phyloP scores from a whole-genome alignment of 805 yeast species.

The Metschnikowia matae region DNA sequence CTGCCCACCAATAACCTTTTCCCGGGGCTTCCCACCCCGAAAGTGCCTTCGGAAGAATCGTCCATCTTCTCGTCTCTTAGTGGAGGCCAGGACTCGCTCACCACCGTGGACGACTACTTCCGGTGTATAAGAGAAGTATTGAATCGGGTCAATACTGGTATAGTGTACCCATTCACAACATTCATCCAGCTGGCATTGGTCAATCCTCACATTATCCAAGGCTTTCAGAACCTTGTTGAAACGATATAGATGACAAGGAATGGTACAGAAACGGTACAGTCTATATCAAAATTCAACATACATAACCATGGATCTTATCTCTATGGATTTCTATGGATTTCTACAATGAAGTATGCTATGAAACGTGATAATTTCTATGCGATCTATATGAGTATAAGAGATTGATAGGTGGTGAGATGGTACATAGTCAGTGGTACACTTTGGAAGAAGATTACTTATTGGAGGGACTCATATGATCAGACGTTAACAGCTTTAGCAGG shows the following conservation, averaged over 20 bases:
- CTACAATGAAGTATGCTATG: too few relatives aligned
- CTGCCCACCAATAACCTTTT: background rate
- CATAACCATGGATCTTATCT: too few relatives aligned
- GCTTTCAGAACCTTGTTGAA: constrained; percentile 28
- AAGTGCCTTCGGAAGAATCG: constrained; percentile 23
- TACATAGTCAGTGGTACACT: too few relatives aligned
- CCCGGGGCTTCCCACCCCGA: background rate
- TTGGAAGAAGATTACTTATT: too few relatives aligned
- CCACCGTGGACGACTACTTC: constrained; percentile 31
- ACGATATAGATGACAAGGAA: constrained; percentile 13
- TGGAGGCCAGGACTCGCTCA: constrained; percentile 19
- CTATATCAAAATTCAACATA: too few relatives aligned
- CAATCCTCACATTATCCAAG: constrained; percentile 25
- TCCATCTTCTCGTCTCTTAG: constrained; percentile 36
- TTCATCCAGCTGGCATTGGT: constrained; percentile 30
- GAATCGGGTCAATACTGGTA: constrained; percentile 29
- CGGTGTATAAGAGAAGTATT: constrained; percentile 25
- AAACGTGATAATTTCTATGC: too few relatives aligned
- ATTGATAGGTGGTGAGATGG: too few relatives aligned
- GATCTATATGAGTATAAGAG: too few relatives aligned
- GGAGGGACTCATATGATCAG: too few relatives aligned
- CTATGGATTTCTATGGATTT: too few relatives aligned
- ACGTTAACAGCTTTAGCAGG: too few relatives aligned
- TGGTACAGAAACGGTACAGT: too few relatives aligned
- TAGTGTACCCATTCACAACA: constrained; percentile 35